A percentile compares a stretch with the other conserved stretches of the same genome.
Conservation (phyloP, 208 protist genomes). For the Leishmania guyanensis region DNA sequence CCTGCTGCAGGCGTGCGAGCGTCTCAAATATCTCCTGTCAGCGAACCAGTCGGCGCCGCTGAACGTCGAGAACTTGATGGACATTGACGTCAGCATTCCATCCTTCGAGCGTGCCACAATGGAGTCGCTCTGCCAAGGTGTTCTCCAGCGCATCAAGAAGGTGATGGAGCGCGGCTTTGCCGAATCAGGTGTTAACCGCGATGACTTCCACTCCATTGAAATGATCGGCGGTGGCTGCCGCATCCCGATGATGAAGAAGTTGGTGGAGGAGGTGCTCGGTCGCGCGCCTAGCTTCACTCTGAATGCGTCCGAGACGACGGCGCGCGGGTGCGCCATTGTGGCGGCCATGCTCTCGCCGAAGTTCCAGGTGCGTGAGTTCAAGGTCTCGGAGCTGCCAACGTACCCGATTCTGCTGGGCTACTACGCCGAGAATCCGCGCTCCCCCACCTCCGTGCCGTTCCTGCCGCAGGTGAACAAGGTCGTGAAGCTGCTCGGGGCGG, state of each 20-base stretch:
- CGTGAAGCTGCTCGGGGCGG: slow-evolving; percentile 57
- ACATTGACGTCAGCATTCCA: slow-evolving; percentile 90
- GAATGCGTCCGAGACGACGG: slow-evolving; percentile 89
- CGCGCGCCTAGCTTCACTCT: slow-evolving; percentile 78
- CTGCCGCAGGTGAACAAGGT: slow-evolving; percentile 89
- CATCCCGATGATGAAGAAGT: slow-evolving; percentile 86
- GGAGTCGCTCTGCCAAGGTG: slow-evolving; percentile 51
- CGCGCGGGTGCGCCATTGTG: slow-evolving; percentile 82
- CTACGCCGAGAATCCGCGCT: slow-evolving; percentile 61
- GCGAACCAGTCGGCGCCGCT: slow-evolving; percentile 82
- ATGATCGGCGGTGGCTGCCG: slow-evolving; percentile 92
- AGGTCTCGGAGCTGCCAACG: slow-evolving; percentile 72
- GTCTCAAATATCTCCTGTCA: slow-evolving; percentile 92
- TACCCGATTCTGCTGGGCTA: slow-evolving; percentile 87
- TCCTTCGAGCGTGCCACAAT: slow-evolving; percentile 78
- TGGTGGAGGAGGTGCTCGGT: slow-evolving; percentile 72
- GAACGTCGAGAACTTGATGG: slow-evolving; percentile 92
- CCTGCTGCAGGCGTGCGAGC: slow-evolving; percentile 84
- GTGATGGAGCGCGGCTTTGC: slow-evolving; percentile 69
- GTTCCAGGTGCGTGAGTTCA: slow-evolving; percentile 90
- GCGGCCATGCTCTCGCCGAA: slow-evolving; percentile 91
- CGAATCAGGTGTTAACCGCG: slow-evolving; percentile 40
- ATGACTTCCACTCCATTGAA: slow-evolving; percentile 84
- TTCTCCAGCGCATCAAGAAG: slow-evolving; percentile 55
- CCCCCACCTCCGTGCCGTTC: slow-evolving; percentile 68